Base-by-base conservation (phyloP, 371 early-diverging fungal species). In the Mortierella sp. region DNA sequence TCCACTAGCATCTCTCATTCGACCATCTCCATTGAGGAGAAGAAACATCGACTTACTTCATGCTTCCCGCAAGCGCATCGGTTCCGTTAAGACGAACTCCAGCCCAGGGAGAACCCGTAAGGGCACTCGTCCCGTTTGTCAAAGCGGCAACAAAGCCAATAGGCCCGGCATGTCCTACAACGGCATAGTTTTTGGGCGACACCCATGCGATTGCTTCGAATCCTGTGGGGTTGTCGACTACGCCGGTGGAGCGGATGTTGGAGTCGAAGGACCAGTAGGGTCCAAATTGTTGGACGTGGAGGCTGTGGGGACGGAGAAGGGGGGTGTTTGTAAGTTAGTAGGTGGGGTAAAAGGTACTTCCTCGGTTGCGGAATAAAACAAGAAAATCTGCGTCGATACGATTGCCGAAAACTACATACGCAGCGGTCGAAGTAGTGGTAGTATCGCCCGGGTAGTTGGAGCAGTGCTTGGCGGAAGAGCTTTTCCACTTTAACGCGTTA, bases 21-120 rank as follows among this genome's bases (percentile, higher is more conserved):
- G 13, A 46, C 9, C 9, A 8, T 10, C 48, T 46, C 48, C 13
- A 46, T 5, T 6, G 43, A 40, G 6, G 43, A 40, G 6, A 40
- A 40, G 43, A 6, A 28, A 26, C 24, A 51, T 28, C 8, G n/a
- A 80, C 86, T 48, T 79, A 86, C 86, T 86, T 79, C 13, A 31
- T 69, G 1, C 19, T 21, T n/a, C 79, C 74, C 4, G 46, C 19
- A 4, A 51, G 4, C 37, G 53, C 24, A 0, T n/a, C 28, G 5
- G 81, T 78, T 26, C 64, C 74, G 55, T 79, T 81, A 51, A 76
- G 46, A 13, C 86, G 79, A 19, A 79, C 9, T n/a, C 79, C 79
- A 3, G 59, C 69, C 86, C 86, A 86, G 37, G 72, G 37, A 19
- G 79, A 79, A n/a, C 54, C 55, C 0, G 82, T 79, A 10, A 44